Percentiles rank a stretch among this genome's conserved stretches.
Conservation (phyloP, 2,329 filamentous ascomycete genomes). For the Fusarium sp. region DNA sequence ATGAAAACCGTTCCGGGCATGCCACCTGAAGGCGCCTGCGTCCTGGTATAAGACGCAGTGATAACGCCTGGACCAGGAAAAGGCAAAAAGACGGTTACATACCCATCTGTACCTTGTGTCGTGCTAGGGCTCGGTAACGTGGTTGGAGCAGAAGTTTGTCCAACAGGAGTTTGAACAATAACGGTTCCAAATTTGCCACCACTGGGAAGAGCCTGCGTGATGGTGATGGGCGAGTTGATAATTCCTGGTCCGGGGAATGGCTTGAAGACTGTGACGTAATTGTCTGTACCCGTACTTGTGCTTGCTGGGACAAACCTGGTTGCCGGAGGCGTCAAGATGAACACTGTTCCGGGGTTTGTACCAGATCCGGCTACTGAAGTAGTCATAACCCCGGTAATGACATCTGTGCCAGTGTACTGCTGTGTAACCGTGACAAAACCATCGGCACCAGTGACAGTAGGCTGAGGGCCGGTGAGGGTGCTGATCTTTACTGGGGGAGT, state of each 20-base stretch:
- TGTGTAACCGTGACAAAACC: conserved; percentile 12
- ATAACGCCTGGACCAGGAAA: conserved; percentile 22
- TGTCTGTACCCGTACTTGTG: conserved; percentile 19
- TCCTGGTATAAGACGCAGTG: conserved; percentile 5
- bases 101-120: conserved; percentile 8
- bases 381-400: conserved; percentile 26
- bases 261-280: conserved; percentile 29
- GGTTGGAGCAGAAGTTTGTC: background rate
- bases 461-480: background rate
- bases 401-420: conserved; percentile 11
- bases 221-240: conserved; percentile 28
- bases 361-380: conserved; percentile 21
- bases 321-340: conserved; percentile 25
- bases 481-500: conserved; percentile 18
- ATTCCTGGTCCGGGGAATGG: conserved; percentile 29
- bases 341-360: conserved; percentile 28
- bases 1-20: conserved; percentile 23
- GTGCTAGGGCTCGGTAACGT: background rate
- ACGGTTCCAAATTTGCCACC: conserved; percentile 24
- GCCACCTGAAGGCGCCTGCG: conserved; percentile 17
- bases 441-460: conserved; percentile 4
- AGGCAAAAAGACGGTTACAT: conserved; percentile 12
- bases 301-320: conserved; percentile 14
- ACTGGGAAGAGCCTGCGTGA: conserved; percentile 14
- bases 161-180: conserved; percentile 12